phyloP scores from a whole-genome alignment of 2,329 filamentous ascomycete species.

The Cladophialophora psammophila region DNA sequence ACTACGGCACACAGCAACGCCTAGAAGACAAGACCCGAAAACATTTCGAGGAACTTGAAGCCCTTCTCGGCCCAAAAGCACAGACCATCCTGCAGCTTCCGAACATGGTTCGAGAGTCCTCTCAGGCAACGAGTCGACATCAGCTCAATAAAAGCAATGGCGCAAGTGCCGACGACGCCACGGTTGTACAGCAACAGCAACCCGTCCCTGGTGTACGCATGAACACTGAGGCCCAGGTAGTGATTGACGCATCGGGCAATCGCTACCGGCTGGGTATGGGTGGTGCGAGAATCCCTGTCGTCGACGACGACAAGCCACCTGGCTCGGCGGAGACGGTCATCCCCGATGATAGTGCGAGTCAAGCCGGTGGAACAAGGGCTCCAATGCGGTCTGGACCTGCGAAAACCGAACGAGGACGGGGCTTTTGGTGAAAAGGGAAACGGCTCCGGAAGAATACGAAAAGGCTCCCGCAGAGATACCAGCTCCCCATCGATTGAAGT shows the following conservation, averaged over 20 bases:
- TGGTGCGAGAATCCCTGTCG: slow-evolving; percentile 36
- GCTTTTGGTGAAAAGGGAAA: background rate
- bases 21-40: slow-evolving; percentile 17
- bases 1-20: slow-evolving; percentile 36
- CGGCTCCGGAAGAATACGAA: background rate
- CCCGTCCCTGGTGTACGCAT: slow-evolving; percentile 34
- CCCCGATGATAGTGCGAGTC: slow-evolving; percentile 41
- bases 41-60: slow-evolving; percentile 15
- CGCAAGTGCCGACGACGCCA: slow-evolving; percentile 5
- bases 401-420: background rate
- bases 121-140: background rate
- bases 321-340: slow-evolving; percentile 19
- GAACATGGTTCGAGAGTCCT: background rate
- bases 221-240: slow-evolving; percentile 33
- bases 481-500: background rate
- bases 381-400: background rate
- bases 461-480: background rate
- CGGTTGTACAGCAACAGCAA: background rate
- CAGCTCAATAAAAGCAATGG: slow-evolving; percentile 1
- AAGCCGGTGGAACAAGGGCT: slow-evolving; percentile 22
- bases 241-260: slow-evolving; percentile 27
- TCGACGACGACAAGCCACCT: slow-evolving; percentile 5
- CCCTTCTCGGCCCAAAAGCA: slow-evolving; percentile 13
- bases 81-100: slow-evolving; percentile 18
- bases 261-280: slow-evolving; percentile 35